These are phyloP conservation scores for Paramecium octaurelia DNA, from an alignment of 73 alveolate genomes.

Conservation along the genomic window DNA sequence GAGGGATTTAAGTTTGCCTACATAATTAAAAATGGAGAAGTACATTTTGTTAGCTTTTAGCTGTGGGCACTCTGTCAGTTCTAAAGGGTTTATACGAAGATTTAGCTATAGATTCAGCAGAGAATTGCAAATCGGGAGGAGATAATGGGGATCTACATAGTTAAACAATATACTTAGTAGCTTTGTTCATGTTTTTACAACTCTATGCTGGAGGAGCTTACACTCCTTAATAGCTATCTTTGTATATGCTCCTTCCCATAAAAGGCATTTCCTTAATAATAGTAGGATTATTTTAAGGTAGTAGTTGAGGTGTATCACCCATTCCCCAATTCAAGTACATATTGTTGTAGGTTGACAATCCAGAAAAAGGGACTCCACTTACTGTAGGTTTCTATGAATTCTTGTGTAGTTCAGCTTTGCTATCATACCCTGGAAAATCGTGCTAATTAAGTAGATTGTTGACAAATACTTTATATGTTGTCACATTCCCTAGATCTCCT, in stretches of 20 bases:
- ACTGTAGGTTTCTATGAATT: neutral
- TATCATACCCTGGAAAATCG: slow-evolving; percentile 26
- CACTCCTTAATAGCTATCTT: neutral
- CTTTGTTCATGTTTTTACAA: neutral
- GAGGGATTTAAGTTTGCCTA: slow-evolving; percentile 11
- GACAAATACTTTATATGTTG: slow-evolving; percentile 5
- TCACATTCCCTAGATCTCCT: slow-evolving; percentile 9
- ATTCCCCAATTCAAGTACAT: slow-evolving; percentile 50
- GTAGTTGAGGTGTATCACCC: slow-evolving; percentile 25
- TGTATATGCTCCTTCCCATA: slow-evolving; percentile 34
- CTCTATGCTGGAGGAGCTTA: slow-evolving; percentile 16
- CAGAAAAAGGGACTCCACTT: slow-evolving; percentile 38
- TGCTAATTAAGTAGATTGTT: neutral
- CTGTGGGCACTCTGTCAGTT: neutral
- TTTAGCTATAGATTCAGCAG: slow-evolving; percentile 32
- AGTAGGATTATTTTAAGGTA: slow-evolving; percentile 22
- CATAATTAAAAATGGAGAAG: neutral
- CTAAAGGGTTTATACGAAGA: slow-evolving; percentile 38
- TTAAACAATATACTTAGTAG: neutral
- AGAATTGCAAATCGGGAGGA: slow-evolving; percentile 22
- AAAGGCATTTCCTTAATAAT: slow-evolving; percentile 36
- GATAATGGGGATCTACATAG: slow-evolving; percentile 30
- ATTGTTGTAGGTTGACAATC: slow-evolving; percentile 38
- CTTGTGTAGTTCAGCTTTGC: neutral
- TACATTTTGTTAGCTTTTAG: neutral